phyloP scores from a whole-genome alignment of 2,329 filamentous ascomycete species.

The Sporothrix protearum region DNA sequence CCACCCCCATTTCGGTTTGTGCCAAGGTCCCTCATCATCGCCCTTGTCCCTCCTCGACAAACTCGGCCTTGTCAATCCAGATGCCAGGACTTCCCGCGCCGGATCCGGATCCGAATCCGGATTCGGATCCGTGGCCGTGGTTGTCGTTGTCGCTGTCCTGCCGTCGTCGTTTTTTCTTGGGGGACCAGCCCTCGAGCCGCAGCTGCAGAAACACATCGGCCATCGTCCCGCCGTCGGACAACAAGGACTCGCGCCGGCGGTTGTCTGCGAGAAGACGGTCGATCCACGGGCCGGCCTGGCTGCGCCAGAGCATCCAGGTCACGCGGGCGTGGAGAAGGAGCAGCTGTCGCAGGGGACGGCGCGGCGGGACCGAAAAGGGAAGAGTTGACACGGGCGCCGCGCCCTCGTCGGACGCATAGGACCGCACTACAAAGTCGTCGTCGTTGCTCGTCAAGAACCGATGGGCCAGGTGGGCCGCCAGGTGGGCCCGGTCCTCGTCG shows the following conservation, averaged over 20 bases:
- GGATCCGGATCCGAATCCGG: no score
- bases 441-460: background rate
- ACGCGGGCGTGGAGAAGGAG: slow-evolving; percentile 15
- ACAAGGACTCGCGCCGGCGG: slow-evolving; percentile 12
- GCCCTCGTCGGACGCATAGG: background rate
- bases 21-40: background rate
- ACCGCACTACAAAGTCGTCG: background rate
- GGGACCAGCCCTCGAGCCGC: slow-evolving; percentile 26
- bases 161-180: background rate
- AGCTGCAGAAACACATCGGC: slow-evolving; percentile 23
- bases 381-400: no score
- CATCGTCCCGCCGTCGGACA: slow-evolving; percentile 11
- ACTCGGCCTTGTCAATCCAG: background rate
- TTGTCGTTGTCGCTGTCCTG: background rate
- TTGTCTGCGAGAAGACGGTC: slow-evolving; percentile 20
- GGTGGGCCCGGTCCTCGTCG: no score
- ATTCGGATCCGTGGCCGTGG: no score
- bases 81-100: background rate
- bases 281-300: slow-evolving; percentile 7
- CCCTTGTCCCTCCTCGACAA: background rate
- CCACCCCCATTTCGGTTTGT: no score
- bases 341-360: background rate
- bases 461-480: background rate
- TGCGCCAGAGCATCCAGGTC: background rate
- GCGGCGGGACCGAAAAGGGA: background rate